Base-by-base conservation (phyloP, 2,329 filamentous ascomycete species). In the Fusarium ambrosium region DNA sequence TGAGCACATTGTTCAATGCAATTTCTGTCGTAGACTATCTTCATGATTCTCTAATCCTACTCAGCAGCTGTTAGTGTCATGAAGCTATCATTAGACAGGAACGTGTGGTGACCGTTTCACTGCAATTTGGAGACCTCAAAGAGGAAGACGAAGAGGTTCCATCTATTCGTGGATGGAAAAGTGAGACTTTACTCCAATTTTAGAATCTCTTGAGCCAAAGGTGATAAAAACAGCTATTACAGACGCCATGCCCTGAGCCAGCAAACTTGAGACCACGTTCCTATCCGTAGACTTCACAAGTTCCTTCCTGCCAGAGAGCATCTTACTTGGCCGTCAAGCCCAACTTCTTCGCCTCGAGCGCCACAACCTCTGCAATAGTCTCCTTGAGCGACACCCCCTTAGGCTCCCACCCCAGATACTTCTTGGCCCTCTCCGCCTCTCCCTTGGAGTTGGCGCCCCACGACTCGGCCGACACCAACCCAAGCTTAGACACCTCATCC, bases 321-420 rank as follows among this genome's bases (percentile, higher is more conserved):
- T 4, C 22, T 65, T 24, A 72, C 24, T 80, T 80, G 0, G 81
- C 76, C 68, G 79, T 70, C 68, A 85, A 73, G 0, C 82, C 83
- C 58, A 86, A 70, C 36, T 65, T 76, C 76, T 82, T 81, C 4
- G 84, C 86, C 77, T 87, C 86, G 0, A 63, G 62, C 6, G 79
- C 74, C 10, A 88, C 81, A 4, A 79, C 74, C 11, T 81, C 81
- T 0, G 81, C 75, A 36, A 88, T 80, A 37, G 82, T 82, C 9
- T 85, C 85, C 76, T 81, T 80, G 14, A 88, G 66, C 14, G 79
- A 76, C 10, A 60, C 69, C 1, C 76, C 82, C 67, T 80, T 82
- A 1, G 86, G 81, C 73, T 81, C 73, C 87, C 87, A 89, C 6
- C 83, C 86, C 2, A 89, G 79, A 63, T 85, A 85, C 80, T 85